Evolutionary conservation across 2,329 filamentous ascomycete genomes (phyloP).

Genomic region (Talaromyces sp.): DNA sequence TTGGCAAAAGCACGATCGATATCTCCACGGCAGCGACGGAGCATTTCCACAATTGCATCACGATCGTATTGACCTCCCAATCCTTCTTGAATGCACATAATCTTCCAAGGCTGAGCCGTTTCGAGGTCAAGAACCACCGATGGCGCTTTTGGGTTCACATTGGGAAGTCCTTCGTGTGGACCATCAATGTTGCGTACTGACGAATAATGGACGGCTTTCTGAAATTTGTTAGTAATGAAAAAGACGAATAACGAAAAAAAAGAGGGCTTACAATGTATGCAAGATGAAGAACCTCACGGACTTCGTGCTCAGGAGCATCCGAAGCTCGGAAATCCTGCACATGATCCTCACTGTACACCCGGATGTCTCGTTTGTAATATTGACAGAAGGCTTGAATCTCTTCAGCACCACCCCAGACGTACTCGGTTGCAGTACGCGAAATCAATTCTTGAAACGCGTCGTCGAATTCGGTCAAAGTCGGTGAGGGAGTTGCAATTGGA

Average conservation of each 20-base stretch:
- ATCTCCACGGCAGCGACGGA: slow-evolving; percentile 51
- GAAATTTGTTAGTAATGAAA: slow-evolving; percentile 18
- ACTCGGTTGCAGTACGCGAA: slow-evolving; percentile 54
- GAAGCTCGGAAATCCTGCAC: slow-evolving; percentile 44
- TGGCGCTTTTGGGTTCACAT: slow-evolving; percentile 36
- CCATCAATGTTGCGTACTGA: slow-evolving; percentile 58
- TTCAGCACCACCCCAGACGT: slow-evolving; percentile 62
- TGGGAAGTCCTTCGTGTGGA: slow-evolving; percentile 53
- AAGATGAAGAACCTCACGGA: slow-evolving; percentile 48
- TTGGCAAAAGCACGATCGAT: slow-evolving; percentile 50
- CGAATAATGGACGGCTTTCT: slow-evolving; percentile 63
- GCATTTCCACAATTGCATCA: slow-evolving; percentile 47
- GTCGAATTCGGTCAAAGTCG: slow-evolving; percentile 53
- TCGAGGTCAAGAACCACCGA: slow-evolving; percentile 32
- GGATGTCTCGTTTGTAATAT: slow-evolving; percentile 57
- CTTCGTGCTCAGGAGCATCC: slow-evolving; percentile 33
- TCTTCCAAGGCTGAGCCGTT: slow-evolving; percentile 51
- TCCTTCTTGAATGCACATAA: slow-evolving; percentile 49
- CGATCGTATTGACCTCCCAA: slow-evolving; percentile 49
- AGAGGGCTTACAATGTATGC: slow-evolving; percentile 55
- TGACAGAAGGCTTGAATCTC: slow-evolving; percentile 63
- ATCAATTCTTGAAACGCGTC: slow-evolving; percentile 57
- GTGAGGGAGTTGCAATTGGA: slow-evolving; percentile 22
- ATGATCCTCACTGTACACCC: slow-evolving; percentile 50
- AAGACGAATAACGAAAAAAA: not conserved